Conservation (phyloP, 2,329 filamentous ascomycete species). For the Esteya vermicola region DNA sequence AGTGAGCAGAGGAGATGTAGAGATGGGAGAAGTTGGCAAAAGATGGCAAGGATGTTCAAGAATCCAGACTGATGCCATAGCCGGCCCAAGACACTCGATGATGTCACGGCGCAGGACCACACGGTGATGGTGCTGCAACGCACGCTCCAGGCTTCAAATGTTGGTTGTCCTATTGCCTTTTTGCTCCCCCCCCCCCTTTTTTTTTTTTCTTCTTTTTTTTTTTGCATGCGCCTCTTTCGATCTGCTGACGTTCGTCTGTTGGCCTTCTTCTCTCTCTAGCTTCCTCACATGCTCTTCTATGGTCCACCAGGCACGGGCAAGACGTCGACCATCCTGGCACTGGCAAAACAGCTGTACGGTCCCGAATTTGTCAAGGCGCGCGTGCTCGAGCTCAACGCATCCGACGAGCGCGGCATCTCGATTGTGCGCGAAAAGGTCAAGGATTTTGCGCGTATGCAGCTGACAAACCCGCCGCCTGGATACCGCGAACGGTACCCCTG, state of each 20-base stretch:
- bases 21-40: background rate
- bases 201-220: background rate
- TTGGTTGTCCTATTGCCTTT: slow-evolving; percentile 28
- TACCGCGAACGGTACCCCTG: slow-evolving; percentile 69
- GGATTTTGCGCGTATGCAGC: slow-evolving; percentile 89
- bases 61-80: slow-evolving; percentile 36
- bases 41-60: background rate
- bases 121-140: slow-evolving; percentile 85
- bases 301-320: slow-evolving; percentile 95
- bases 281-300: slow-evolving; percentile 99
- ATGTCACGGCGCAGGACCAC: slow-evolving; percentile 96
- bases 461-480: slow-evolving; percentile 64
- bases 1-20: slow-evolving; percentile 38
- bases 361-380: slow-evolving; percentile 84
- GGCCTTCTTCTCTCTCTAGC: too few relatives aligned
- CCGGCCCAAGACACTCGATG: slow-evolving; percentile 81
- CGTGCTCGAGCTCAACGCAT: slow-evolving; percentile 98
- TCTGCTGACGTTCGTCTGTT: too few relatives aligned
- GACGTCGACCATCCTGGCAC: slow-evolving; percentile 91
- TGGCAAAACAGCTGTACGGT: slow-evolving; percentile 94
- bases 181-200: too few relatives aligned
- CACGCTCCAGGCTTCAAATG: slow-evolving; percentile 88
- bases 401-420: slow-evolving; percentile 92
- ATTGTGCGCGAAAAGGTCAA: slow-evolving; percentile 98
- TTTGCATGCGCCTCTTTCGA: too few relatives aligned